Evolutionary conservation across 106 monocot genomes (phyloP).

Genomic region (Phalaenopsis equestris): DNA sequence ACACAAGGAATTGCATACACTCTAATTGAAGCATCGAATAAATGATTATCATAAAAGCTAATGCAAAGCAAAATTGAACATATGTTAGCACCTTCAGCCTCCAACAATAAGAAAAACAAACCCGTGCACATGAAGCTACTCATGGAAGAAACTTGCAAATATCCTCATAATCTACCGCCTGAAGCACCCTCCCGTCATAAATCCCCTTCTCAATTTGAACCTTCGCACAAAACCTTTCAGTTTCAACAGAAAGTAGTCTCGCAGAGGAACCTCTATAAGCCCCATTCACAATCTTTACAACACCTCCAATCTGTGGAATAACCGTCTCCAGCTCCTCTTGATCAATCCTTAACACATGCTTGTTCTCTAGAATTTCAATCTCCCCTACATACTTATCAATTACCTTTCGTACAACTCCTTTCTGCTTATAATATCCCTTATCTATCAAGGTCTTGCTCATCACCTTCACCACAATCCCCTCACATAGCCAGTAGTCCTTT

Average conservation of each 20-base stretch:
- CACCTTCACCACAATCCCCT: conserved; percentile 89
- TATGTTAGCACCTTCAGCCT: background rate
- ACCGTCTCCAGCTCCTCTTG: conserved; percentile 95
- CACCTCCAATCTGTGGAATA: conserved; percentile 87
- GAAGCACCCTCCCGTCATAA: conserved; percentile 83
- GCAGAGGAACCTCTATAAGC: conserved; percentile 83
- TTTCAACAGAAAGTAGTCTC: conserved; percentile 58
- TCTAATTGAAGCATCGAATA: background rate
- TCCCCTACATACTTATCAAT: conserved; percentile 83
- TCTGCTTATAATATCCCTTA: conserved; percentile 96
- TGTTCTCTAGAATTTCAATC: conserved; percentile 87
- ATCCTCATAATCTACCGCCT: conserved; percentile 85
- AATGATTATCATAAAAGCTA: background rate
- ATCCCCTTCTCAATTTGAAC: conserved; percentile 91
- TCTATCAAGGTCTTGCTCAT: conserved; percentile 80
- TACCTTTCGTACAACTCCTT: conserved; percentile 68
- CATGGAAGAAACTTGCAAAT: conserved; percentile 58
- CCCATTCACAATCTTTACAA: conserved; percentile 88
- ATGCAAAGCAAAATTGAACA: background rate
- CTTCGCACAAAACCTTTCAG: conserved; percentile 65
- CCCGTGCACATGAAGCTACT: background rate
- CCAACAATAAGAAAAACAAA: background rate
- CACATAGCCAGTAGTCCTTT: conserved; percentile 91
- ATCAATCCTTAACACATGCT: conserved; percentile 79
- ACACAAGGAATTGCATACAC: background rate